Evolutionary conservation across 2,329 filamentous ascomycete genomes (phyloP).

Genomic region (Colletotrichum somersetense): DNA sequence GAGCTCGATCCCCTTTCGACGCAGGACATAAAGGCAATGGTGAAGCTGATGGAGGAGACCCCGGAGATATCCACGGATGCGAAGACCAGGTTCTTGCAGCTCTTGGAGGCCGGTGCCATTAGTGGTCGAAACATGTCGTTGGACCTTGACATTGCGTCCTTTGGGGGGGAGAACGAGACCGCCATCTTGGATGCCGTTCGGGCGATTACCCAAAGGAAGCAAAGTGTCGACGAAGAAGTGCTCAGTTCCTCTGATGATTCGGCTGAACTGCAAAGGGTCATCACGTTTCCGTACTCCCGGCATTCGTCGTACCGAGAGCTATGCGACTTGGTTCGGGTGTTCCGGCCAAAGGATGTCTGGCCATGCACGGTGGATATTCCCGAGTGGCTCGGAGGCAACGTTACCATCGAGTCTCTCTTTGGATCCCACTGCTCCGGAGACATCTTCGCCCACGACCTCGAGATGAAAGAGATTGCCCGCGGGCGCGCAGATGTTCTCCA

Average conservation of each 20-base stretch:
- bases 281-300: slow-evolving; percentile 85
- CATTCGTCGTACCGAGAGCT: slow-evolving; percentile 90
- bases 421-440: slow-evolving; percentile 73
- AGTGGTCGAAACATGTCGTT: slow-evolving; percentile 52
- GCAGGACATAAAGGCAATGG: slow-evolving; percentile 65
- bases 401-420: slow-evolving; percentile 79
- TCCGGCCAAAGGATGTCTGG: slow-evolving; percentile 82
- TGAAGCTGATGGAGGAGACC: slow-evolving; percentile 48
- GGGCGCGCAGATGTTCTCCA: slow-evolving; percentile 12
- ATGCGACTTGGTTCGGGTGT: slow-evolving; percentile 74
- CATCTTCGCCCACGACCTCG: slow-evolving; percentile 73
- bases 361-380: slow-evolving; percentile 80
- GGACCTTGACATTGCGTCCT: slow-evolving; percentile 48
- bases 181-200: slow-evolving; percentile 45
- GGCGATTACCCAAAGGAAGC: slow-evolving; percentile 45
- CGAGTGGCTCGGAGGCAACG: slow-evolving; percentile 69
- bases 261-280: slow-evolving; percentile 54
- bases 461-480: slow-evolving; percentile 60
- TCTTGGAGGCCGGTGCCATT: slow-evolving; percentile 41
- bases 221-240: slow-evolving; percentile 21
- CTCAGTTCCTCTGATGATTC: neutral
- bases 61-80: slow-evolving; percentile 43
- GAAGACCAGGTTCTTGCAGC: slow-evolving; percentile 26
- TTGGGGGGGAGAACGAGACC: slow-evolving; percentile 48
- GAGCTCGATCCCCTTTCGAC: slow-evolving; percentile 73